Percentiles rank a stretch among this genome's conserved stretches.
These are phyloP conservation scores for Ganoderma sinense DNA, from an alignment of 1,284 basidiomycete species.

Conservation along the genomic window DNA sequence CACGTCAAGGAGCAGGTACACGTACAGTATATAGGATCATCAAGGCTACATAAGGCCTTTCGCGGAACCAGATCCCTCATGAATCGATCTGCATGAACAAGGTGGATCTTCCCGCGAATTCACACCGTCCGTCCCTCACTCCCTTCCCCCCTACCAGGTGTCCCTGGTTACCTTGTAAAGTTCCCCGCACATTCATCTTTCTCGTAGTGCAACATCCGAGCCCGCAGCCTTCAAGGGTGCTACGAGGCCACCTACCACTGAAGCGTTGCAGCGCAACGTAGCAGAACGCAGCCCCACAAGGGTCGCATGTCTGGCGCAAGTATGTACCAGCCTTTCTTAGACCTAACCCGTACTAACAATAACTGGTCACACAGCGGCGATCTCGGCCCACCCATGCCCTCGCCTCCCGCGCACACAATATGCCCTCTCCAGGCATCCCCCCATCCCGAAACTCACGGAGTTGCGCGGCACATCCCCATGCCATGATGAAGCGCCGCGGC, in stretches of 20 bases:
- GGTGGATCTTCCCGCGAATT: constrained; percentile 4
- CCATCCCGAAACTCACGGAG: constrained; percentile 1
- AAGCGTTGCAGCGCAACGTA: background rate
- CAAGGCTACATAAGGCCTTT: too few species aligned
- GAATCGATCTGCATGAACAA: background rate
- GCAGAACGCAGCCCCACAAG: constrained; percentile 1
- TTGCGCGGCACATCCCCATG: background rate
- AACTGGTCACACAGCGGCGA: constrained; percentile 12
- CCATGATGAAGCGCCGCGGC: constrained; percentile 24
- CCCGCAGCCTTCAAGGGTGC: background rate
- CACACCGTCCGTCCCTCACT: background rate
- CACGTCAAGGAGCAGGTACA: background rate
- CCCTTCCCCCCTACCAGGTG: background rate
- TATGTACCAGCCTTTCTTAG: constrained; percentile 9
- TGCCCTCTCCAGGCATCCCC: constrained; percentile 9
- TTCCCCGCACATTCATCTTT: background rate
- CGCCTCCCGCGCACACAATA: constrained; percentile 20
- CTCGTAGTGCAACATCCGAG: background rate
- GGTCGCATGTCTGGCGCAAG: background rate
- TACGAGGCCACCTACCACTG: background rate
- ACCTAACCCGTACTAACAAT: constrained; percentile 11
- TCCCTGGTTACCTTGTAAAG: constrained; percentile 20
- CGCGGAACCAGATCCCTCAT: constrained; percentile 1
- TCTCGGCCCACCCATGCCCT: constrained; percentile 18
- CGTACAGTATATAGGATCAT: too few species aligned